Percentiles rank a stretch among this genome's conserved stretches.
Evolutionary conservation across 352 stramenopile genomes (phyloP).

Genomic region (Globisporangium alternatum): DNA sequence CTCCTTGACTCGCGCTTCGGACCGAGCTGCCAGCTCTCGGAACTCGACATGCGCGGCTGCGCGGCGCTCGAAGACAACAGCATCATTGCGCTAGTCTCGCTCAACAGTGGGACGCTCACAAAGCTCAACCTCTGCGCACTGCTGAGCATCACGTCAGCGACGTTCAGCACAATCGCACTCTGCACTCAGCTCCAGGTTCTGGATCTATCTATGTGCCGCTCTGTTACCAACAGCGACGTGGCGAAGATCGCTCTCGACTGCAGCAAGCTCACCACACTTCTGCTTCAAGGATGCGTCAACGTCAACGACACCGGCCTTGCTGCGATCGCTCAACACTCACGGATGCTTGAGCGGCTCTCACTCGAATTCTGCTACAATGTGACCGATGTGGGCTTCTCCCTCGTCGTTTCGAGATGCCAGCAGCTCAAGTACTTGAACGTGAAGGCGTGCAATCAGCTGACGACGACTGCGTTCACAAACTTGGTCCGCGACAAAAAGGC

Average conservation of each 20-base stretch:
- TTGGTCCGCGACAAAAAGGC: slow-evolving; percentile 35
- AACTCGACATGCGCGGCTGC: slow-evolving; percentile 55
- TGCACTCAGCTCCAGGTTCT: slow-evolving; percentile 56
- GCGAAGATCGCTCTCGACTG: slow-evolving; percentile 41
- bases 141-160: slow-evolving; percentile 37
- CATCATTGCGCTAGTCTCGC: slow-evolving; percentile 39
- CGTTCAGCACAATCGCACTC: slow-evolving; percentile 60
- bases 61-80: slow-evolving; percentile 44
- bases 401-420: slow-evolving; percentile 50
- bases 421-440: slow-evolving; percentile 74
- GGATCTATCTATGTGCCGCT: slow-evolving; percentile 74
- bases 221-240: slow-evolving; percentile 56
- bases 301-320: slow-evolving; percentile 61
- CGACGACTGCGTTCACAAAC: slow-evolving; percentile 45
- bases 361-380: slow-evolving; percentile 89
- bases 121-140: slow-evolving; percentile 65
- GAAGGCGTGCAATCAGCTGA: slow-evolving; percentile 86
- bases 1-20: slow-evolving; percentile 12
- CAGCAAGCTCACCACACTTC: slow-evolving; percentile 36
- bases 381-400: slow-evolving; percentile 57
- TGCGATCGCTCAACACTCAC: slow-evolving; percentile 33
- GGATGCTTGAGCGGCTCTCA: slow-evolving; percentile 55
- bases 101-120: slow-evolving; percentile 47
- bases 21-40: slow-evolving; percentile 25
- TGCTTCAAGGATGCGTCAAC: slow-evolving; percentile 60